Conservation (phyloP, 345 rosid genomes). For the Ricinus communis region DNA sequence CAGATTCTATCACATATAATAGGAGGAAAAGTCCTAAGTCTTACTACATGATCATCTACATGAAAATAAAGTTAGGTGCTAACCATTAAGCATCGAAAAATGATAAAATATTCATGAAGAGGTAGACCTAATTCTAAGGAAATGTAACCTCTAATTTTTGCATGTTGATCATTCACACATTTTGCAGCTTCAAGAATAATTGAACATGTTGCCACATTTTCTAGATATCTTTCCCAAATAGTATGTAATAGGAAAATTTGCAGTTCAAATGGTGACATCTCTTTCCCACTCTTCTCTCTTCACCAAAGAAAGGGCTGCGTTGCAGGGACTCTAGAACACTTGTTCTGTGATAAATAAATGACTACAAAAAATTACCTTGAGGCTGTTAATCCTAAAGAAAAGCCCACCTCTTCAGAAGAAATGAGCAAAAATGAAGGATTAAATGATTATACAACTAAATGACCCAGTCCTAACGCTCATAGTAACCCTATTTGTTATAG, state of each 20-base stretch:
- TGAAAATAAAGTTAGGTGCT: neutral
- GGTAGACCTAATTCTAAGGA: neutral
- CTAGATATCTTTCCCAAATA: neutral
- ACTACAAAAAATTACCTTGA: no score
- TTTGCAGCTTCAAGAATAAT: no score
- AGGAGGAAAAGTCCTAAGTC: neutral
- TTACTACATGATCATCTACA: neutral
- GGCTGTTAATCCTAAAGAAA: no score
- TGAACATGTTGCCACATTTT: no score
- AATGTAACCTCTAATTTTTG: neutral
- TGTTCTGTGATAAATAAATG: neutral
- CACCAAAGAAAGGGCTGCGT: neutral
- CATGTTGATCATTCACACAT: no score
- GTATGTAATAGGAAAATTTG: neutral
- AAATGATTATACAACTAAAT: no score
- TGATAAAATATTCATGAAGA: neutral
- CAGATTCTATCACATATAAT: neutral
- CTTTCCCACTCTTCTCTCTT: neutral
- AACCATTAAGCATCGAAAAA: no score
- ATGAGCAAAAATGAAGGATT: no score
- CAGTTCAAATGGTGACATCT: neutral
- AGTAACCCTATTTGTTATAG: neutral
- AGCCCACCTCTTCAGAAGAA: no score
- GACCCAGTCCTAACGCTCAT: neutral
- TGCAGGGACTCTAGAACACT: neutral